Evolutionary conservation across 2,329 filamentous ascomycete species (phyloP), one percentile per base, ranked within the genome.

Genomic region (Septoria linicola): DNA sequence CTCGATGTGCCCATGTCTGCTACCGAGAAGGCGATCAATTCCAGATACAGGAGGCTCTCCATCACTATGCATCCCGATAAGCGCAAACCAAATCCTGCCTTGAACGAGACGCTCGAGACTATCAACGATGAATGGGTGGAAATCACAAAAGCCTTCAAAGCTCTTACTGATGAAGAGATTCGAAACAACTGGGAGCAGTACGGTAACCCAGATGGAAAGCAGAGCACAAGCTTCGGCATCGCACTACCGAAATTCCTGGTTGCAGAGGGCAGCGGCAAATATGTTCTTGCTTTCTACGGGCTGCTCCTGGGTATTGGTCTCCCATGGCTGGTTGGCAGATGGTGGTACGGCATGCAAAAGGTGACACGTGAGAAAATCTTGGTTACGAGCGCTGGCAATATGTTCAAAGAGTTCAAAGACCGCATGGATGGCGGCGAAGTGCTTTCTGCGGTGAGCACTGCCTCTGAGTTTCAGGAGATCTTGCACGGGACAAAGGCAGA

Each of bases 261-360:
- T 49, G 87, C 88, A 11, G 89, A 96, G 61, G 92, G 91, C 49
- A 95, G 93, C 70, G 92, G 91, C 60, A 97, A 96, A 76, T 97
- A 95, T 67, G 87, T 99, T 47, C 78, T 99, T 54, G 77, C 96
- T 51, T 80, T 96, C 58, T 99, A 99, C 70, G 91, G 89, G 31
- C 72, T 86, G 27, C 80, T 97, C 32, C 83, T 99, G 44, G 93
- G 92, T 49, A 88, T 97, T 55, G 76, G 96, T 54, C 77, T 99
- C 45, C 93, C 93, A 2, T 99, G 95, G 70, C 77, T 93, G 41
- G 92, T 99, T 49, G 93, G 93, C 41, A 90, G 87, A 53, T 99
- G 93, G 93, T 99, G 93, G 93, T 99, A 99, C 68, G 93, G 95
- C 54, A 95, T 89, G 27, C 92, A 96, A 71, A 83, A 85, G 63